Base-by-base conservation (phyloP, 192 early-diverging fungal species). In the Paraglomus occultum region DNA sequence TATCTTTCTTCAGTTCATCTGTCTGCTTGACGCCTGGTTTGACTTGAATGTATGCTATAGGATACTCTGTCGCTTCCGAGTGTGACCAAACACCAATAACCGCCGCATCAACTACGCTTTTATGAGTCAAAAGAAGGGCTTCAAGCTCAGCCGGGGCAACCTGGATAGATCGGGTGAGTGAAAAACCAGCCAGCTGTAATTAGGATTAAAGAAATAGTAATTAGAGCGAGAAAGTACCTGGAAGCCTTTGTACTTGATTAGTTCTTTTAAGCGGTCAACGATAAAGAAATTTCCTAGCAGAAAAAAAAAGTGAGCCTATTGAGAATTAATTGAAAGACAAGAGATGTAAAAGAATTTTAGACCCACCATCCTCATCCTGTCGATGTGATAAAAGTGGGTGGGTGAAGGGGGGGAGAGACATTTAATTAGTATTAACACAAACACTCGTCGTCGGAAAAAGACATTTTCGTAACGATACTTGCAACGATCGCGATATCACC, bases 61-160 rank as follows among this genome's bases (percentile, higher is more conserved):
- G 93, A 6, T 94, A 72, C 78, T 95, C 94, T 0, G 88, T 91
- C 0, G 82, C 84, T 71, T 89, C 86, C 59, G 74, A 72, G 44
- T 78, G 78, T 57, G 87, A 86, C 61, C 88, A 86, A 4, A 88
- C 75, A 12, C 85, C 78, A 80, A 92, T 84, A 22, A 92, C 89
- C 1, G 85, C 86, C 18, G 84, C 86, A 58, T 92, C 90, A 18
- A 83, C 77, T 54, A 97, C 79, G 7, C 74, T 57, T 0, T 89
- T 88, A 63, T 95, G 89, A 43, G 85, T 76, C 3, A 92, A 68
- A 63, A 95, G 75, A 49, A 88, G 43, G 3, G 82, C 86, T 73
- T 97, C 95, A 12, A 97, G 81, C 75, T 95, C 93, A 2, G 93
- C 90, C 2, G 94, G 95, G 4, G 92, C 84, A 15, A 97, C 90